Conservation (phyloP, 768 basidiomycete genomes). For the Auricularia sp. region DNA sequence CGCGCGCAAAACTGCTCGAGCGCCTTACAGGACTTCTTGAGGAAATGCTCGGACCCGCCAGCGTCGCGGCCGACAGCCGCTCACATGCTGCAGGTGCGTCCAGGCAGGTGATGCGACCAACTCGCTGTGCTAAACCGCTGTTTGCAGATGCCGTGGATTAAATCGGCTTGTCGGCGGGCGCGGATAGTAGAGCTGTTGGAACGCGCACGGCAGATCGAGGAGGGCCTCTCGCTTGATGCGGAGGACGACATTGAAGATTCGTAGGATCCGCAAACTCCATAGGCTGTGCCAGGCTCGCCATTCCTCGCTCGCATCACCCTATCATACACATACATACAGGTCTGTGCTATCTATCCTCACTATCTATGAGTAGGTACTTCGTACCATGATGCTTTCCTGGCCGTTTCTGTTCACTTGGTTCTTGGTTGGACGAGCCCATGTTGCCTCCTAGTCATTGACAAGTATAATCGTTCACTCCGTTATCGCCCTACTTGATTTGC, state of each 20-base stretch:
- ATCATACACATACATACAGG: neutral
- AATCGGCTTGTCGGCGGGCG: neutral
- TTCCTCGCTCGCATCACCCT: neutral
- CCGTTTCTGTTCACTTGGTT: neutral
- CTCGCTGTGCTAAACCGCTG: neutral
- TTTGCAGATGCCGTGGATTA: neutral
- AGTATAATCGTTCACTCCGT: too few relatives aligned
- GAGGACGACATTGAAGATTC: neutral
- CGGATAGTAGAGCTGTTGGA: neutral
- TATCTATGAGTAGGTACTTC: neutral
- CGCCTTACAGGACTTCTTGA: constrained; percentile 64
- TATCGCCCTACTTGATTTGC: too few relatives aligned
- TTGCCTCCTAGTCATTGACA: too few relatives aligned
- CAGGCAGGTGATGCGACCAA: neutral
- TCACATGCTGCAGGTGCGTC: constrained; percentile 48
- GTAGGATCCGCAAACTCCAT: neutral
- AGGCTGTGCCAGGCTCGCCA: neutral
- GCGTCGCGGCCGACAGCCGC: constrained; percentile 42
- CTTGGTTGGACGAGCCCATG: too few relatives aligned
- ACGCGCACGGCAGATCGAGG: neutral
- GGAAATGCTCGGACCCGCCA: constrained; percentile 52
- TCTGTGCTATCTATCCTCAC: neutral
- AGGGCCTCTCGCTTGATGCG: neutral
- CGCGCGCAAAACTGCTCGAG: constrained; percentile 53
- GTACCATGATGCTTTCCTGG: neutral